A percentile compares a stretch with the other conserved stretches of the same genome.
Evolutionary conservation across 2,329 filamentous ascomycete genomes (phyloP).

Genomic region (Monosporascus sp.): DNA sequence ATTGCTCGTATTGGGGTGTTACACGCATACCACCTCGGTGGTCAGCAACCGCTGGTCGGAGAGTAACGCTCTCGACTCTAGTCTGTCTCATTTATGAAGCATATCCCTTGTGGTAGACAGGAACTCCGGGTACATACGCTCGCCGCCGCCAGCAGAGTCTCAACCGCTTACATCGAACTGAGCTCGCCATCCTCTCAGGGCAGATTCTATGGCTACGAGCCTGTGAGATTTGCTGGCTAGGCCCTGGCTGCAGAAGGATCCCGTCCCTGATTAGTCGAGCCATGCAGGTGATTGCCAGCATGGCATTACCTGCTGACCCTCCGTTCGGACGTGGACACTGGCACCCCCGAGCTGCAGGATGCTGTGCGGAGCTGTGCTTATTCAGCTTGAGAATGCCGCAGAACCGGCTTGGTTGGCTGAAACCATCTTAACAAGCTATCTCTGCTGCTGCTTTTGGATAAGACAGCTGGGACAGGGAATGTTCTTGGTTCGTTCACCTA

Average conservation of each 20-base stretch:
- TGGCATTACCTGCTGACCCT: neutral
- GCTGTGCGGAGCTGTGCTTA: neutral
- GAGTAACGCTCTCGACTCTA: neutral
- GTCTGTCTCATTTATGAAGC: neutral
- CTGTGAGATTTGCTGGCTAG: neutral
- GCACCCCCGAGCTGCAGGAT: neutral
- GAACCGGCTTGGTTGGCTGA: neutral
- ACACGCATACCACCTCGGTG: neutral
- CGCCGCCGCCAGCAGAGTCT: neutral
- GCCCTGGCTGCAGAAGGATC: neutral
- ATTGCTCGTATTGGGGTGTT: neutral
- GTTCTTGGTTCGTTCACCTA: no score
- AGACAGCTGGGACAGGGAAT: neutral
- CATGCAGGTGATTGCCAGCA: neutral
- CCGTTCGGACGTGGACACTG: neutral
- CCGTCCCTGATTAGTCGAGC: neutral
- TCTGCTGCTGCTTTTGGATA: neutral
- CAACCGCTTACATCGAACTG: neutral
- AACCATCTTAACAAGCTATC: neutral
- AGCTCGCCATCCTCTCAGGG: neutral
- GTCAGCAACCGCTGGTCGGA: neutral
- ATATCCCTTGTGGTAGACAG: neutral
- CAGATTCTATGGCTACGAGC: neutral
- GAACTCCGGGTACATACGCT: neutral
- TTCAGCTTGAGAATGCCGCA: neutral